Conservation (phyloP, 192 early-diverging fungal species). For the Anaeromyces robustus region DNA sequence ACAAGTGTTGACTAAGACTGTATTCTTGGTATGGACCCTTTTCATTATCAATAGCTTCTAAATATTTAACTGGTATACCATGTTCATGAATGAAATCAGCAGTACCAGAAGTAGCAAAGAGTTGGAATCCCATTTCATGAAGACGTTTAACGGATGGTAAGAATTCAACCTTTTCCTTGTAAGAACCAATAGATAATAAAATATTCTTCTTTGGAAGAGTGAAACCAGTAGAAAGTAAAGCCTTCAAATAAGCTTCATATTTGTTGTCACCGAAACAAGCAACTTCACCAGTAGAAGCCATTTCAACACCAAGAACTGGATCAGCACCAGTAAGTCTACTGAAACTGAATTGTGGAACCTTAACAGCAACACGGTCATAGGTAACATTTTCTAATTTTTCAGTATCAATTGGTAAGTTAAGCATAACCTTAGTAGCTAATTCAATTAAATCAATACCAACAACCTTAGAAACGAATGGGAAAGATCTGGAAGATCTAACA, state of each 20-base stretch:
- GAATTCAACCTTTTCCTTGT: slow-evolving; percentile 97
- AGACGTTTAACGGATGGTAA: slow-evolving; percentile 73
- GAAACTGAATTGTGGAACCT: slow-evolving; percentile 97
- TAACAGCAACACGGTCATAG: slow-evolving; percentile 71
- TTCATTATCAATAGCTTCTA: slow-evolving; percentile 54
- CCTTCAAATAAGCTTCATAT: slow-evolving; percentile 97
- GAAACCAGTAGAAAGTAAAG: slow-evolving; percentile 83
- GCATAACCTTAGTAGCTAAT: slow-evolving; percentile 90
- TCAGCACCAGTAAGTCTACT: slow-evolving; percentile 88
- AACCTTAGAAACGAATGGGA: slow-evolving; percentile 97
- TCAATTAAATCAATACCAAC: slow-evolving; percentile 88
- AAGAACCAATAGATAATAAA: slow-evolving; percentile 89
- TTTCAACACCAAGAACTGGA: slow-evolving; percentile 95
- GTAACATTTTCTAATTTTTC: slow-evolving; percentile 58
- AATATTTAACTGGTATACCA: slow-evolving; percentile 74
- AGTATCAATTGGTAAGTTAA: slow-evolving; percentile 58
- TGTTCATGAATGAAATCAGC: slow-evolving; percentile 95
- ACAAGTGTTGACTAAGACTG: slow-evolving; percentile 82
- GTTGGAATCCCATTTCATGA: slow-evolving; percentile 66
- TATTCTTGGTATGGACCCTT: slow-evolving; percentile 52
- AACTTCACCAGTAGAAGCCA: slow-evolving; percentile 99
- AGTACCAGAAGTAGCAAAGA: slow-evolving; percentile 94
- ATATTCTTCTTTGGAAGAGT: slow-evolving; percentile 89
- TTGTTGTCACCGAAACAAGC: slow-evolving; percentile 95
- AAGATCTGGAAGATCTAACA: slow-evolving; percentile 86